phyloP scores from a whole-genome alignment of 1,139 yeast genomes.

The Spencermartinsiella ligniputridi region DNA sequence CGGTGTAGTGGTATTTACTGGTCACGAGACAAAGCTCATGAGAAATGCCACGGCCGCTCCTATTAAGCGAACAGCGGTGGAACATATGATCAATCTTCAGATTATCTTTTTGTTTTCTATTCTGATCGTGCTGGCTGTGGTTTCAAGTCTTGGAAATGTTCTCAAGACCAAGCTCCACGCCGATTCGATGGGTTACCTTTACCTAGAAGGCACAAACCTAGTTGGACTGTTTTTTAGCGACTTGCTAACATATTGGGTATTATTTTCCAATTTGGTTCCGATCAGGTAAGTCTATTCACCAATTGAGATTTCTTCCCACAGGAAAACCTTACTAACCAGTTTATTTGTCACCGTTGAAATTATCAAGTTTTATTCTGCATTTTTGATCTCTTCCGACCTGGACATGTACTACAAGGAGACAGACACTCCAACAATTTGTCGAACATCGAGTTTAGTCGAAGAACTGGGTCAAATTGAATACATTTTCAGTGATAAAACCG shows the following conservation, averaged over 20 bases:
- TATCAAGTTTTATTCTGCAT: slow-evolving; percentile 93
- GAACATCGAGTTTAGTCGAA: slow-evolving; percentile 93
- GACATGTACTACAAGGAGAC: slow-evolving; percentile 85
- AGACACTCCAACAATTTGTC: slow-evolving; percentile 91
- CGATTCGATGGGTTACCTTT: slow-evolving; percentile 55
- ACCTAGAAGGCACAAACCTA: slow-evolving; percentile 64
- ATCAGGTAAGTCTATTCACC: slow-evolving; percentile 46
- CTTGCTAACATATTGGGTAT: slow-evolving; percentile 89
- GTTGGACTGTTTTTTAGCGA: slow-evolving; percentile 77
- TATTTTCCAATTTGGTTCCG: slow-evolving; percentile 93
- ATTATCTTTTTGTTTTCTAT: slow-evolving; percentile 83
- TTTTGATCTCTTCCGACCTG: slow-evolving; percentile 85
- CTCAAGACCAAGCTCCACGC: slow-evolving; percentile 59
- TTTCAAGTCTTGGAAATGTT: slow-evolving; percentile 86
- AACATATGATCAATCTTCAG: slow-evolving; percentile 88
- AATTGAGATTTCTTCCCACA: not conserved
- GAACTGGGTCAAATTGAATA: slow-evolving; percentile 95
- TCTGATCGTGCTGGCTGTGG: slow-evolving; percentile 65
- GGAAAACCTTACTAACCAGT: slow-evolving; percentile 15
- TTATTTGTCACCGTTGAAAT: slow-evolving; percentile 93
- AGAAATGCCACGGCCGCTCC: slow-evolving; percentile 99
- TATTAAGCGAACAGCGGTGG: slow-evolving; percentile 94
- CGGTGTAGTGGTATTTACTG: slow-evolving; percentile 91
- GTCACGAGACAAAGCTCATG: slow-evolving; percentile 97
- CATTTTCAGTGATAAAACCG: slow-evolving; percentile 94